Base-by-base conservation (phyloP, 176 grass and related monocot species). In the Olyra latifolia region DNA sequence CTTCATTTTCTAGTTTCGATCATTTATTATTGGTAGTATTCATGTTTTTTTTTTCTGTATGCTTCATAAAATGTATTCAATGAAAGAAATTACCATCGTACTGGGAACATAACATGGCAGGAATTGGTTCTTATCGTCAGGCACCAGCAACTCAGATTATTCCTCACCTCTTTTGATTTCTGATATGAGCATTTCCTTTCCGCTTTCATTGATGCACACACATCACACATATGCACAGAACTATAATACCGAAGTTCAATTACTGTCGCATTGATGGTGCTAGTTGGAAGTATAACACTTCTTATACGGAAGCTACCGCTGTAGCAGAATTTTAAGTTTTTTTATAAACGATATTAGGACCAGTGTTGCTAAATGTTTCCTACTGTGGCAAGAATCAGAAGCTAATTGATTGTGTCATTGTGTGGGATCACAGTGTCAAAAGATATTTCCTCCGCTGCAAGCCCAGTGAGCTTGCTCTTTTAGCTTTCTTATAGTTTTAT, bases 51-150 rank as follows among this genome's bases (percentile, higher is more conserved):
- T 49, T 47, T 32, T 58, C 22, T 78, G 27, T 71, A 3, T 54
- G 74, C 22, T 63, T 28, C 49, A 27, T 47, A 15, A 70, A 48
- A 19, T 77, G 10, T 79, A 49, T 45, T 67, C 54, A 82, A 13
- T 42, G 77, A 45, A 86, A 56, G 8, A 19, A 45, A 32, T 65
- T 66, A 39, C 45, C 7, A 72, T 88, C 45, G 23, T 82, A 61
- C 13, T 58, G 38, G 30, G 48, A 58, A 58, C 13, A 75, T 11
- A 68, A 20, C 48, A 17, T 53, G 46, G n/a, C 0, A 59, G 54
- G 39, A 60, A 54, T 19, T 62, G 13, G 13, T 16, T 70, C 50
- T 54, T 71, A 32, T 19, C 42, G 6, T 10, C 52, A 58, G 38
- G 28, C 27, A 71, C 35, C 20, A 10, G 17, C 11, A 59, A 50